These are phyloP conservation scores for Knufia fluminis DNA, from an alignment of 2,329 filamentous ascomycete genomes.

Conservation along the genomic window DNA sequence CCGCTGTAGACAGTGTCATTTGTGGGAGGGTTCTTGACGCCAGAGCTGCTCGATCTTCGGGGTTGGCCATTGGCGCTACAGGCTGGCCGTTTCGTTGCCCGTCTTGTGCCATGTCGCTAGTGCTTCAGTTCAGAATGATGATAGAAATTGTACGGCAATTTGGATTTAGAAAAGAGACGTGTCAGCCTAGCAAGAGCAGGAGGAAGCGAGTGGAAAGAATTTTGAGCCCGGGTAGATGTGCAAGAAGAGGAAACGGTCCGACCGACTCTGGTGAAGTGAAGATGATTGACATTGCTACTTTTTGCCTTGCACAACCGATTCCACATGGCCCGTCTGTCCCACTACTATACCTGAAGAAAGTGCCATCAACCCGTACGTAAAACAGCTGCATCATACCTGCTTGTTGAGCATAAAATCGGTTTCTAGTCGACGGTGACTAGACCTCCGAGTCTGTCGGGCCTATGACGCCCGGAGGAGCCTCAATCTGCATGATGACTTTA, in stretches of 20 bases:
- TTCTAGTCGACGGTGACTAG: neutral
- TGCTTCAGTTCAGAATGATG: neutral
- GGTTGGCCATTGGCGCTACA: constrained; percentile 4
- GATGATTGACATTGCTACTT: neutral
- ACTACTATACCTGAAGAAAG: too few relatives aligned
- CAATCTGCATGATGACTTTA: neutral
- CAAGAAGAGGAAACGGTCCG: neutral
- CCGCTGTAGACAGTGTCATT: constrained; percentile 20
- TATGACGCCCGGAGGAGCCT: neutral
- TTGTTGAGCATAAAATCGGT: neutral
- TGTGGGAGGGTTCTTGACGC: constrained; percentile 20
- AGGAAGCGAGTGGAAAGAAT: neutral
- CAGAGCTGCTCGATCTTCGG: constrained; percentile 20
- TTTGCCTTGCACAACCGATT: too few relatives aligned
- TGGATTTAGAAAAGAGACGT: neutral
- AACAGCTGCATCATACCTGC: too few relatives aligned
- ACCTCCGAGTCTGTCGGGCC: neutral
- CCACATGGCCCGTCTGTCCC: neutral
- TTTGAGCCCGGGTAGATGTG: neutral
- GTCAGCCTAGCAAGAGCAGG: neutral
- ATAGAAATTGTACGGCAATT: neutral
- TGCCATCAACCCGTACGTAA: too few relatives aligned
- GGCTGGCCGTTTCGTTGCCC: constrained; percentile 1
- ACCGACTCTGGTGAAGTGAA: neutral
- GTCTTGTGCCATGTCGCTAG: neutral